Evolutionary conservation across 805 yeast species (phyloP).

Genomic region (Ogataea wickerhamii): DNA sequence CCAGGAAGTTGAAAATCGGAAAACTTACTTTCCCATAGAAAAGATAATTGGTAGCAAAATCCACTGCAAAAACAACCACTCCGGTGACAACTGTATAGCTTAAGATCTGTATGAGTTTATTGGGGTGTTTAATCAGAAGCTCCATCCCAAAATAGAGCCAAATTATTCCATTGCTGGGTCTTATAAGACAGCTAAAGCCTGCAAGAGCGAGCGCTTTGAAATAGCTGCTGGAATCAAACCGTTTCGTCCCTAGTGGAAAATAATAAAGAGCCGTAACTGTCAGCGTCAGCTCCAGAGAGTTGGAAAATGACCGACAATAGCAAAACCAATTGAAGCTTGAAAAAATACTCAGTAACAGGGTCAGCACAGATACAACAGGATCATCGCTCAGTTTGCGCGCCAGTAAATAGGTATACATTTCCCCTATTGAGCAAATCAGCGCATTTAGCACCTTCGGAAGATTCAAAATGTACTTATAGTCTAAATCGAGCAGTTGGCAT

Average conservation of each 20-base stretch:
- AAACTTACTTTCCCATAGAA: conserved; percentile 57
- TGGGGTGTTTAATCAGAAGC: conserved; percentile 16
- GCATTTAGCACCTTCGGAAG: conserved; percentile 72
- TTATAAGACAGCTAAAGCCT: conserved; percentile 58
- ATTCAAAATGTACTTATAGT: conserved; percentile 39
- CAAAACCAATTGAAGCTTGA: conserved; percentile 83
- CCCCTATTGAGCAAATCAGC: conserved; percentile 67
- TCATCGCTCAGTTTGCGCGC: conserved; percentile 28
- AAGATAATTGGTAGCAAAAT: conserved; percentile 47
- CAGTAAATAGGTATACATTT: conserved; percentile 52
- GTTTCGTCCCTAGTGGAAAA: conserved; percentile 43
- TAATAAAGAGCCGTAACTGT: conserved; percentile 61
- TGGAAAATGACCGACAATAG: conserved; percentile 80
- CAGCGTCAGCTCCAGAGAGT: conserved; percentile 71
- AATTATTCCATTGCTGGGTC: conserved; percentile 80
- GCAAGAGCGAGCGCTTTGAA: conserved; percentile 43
- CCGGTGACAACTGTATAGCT: conserved; percentile 10
- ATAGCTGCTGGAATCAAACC: not conserved
- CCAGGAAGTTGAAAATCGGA: conserved; percentile 67
- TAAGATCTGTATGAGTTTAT: conserved; percentile 5
- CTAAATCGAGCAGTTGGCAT: conserved; percentile 32
- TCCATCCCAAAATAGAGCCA: conserved; percentile 65
- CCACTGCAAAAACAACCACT: conserved; percentile 32
- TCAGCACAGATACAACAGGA: conserved; percentile 35
- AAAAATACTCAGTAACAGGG: conserved; percentile 48